A percentile compares a stretch with the other conserved stretches of the same genome.
Evolutionary conservation across 139 green algal genomes (phyloP).

Genomic region (Asterochloris sp.): DNA sequence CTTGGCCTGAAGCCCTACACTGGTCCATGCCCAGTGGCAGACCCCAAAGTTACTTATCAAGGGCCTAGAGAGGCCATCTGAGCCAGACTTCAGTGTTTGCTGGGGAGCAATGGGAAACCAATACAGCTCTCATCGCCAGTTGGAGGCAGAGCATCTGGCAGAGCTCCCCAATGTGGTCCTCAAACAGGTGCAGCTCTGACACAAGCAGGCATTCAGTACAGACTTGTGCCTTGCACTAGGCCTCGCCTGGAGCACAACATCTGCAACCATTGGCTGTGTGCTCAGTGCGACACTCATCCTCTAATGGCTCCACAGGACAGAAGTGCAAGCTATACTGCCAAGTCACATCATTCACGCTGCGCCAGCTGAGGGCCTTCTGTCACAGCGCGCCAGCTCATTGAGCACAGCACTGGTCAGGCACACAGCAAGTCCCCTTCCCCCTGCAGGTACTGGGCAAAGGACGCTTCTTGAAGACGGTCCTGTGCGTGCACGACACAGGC

Average conservation of each 20-base stretch:
- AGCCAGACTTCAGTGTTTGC: no score
- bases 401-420: background rate
- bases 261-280: background rate
- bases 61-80: no score
- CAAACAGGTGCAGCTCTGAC: slow-evolving; percentile 59
- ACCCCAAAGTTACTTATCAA: no score
- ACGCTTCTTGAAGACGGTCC: slow-evolving; percentile 81
- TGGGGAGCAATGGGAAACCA: no score
- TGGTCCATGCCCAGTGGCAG: no score
- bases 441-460: slow-evolving; percentile 60
- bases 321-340: background rate
- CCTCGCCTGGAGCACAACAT: background rate
- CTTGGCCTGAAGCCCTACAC: no score
- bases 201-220: background rate
- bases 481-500: slow-evolving; percentile 86
- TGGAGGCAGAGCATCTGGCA: slow-evolving; percentile 37
- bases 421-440: background rate
- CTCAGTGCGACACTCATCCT: background rate
- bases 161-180: slow-evolving; percentile 68
- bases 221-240: background rate
- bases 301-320: background rate
- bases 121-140: no score
- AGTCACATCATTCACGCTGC: background rate
- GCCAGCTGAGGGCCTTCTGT: no score
- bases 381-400: no score